Base-by-base conservation (phyloP, 768 basidiomycete genomes). In the Basidioascus undulatus region DNA sequence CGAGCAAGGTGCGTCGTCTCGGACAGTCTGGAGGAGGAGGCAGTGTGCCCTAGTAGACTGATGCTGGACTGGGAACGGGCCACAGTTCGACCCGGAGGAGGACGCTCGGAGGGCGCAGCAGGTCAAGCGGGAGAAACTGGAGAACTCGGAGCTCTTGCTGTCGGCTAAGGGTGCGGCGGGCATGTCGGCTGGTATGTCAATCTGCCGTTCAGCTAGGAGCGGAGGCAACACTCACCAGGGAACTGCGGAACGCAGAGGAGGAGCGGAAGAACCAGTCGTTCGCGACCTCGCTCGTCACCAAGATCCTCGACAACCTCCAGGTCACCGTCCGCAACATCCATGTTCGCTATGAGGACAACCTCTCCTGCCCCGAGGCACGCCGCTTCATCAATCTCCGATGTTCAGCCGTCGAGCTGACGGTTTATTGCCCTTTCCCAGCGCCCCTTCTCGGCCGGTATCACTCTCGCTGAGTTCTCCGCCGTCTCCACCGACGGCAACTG, bases 291-390 rank as follows among this genome's bases (percentile, higher is more conserved):
- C 61, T 96, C 35, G 71, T 76, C 32, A 68, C 76, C 34, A 92
- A 89, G 55, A 69, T 96, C 43, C 71, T 96, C 48, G 89, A 96
- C 60, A 98, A 98, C 54, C 58, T 96, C 20, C 92, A 98, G 61
- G 72, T 96, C 20, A 86, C 83, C 11, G 72, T 96, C 44, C 41
- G 44, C 60, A 89, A 92, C 51, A 82, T 98, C 33, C 92, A 98
- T 56, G 60, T 96, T 35, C 76, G 92, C 39, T 98, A 94, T 52
- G 92, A 98, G 59, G 92, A 98, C 61, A 76, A 75, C 37, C 57
- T 84, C 50, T 92, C 83, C 50, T 83, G 86, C 21, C 87, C 87
- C 24, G 82, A 78, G 23, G 86, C 86, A n/a, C n/a, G n/a, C n/a
- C n/a, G n/a, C n/a, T n/a, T n/a, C n/a, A n/a, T n/a, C n/a, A n/a